Evolutionary conservation across 2,329 filamentous ascomycete species (phyloP).

Genomic region (Alternaria sp.): DNA sequence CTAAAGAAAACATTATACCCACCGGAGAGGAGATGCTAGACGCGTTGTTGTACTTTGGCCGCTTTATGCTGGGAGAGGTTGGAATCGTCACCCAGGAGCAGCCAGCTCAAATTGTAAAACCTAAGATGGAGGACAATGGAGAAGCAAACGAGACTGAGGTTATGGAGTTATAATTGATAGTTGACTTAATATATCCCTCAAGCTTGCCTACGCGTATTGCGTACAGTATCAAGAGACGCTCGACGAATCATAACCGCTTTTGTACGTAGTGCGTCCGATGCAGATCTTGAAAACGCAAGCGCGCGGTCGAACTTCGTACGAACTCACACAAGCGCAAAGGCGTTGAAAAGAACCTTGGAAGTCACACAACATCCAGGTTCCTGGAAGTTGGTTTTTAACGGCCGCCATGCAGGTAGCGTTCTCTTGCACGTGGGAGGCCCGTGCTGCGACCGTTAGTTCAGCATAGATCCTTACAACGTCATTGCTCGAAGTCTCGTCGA

Average conservation of each 20-base stretch:
- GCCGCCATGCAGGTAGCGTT: conserved; percentile 13
- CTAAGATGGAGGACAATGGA: background rate
- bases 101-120: background rate
- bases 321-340: conserved; percentile 1
- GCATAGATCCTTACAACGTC: conserved; percentile 23
- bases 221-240: background rate
- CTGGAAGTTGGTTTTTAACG: conserved; percentile 16
- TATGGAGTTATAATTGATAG: conserved; percentile 12
- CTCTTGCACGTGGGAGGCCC: conserved; percentile 18
- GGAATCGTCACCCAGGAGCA: conserved; percentile 32
- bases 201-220: background rate
- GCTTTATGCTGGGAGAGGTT: conserved; percentile 70
- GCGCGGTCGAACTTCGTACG: background rate
- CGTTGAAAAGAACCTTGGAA: background rate
- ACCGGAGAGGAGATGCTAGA: conserved; percentile 88
- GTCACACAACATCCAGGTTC: conserved; percentile 2
- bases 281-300: background rate
- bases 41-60: conserved; percentile 83
- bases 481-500: conserved; percentile 26
- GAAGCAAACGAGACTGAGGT: conserved; percentile 2
- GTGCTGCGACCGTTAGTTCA: conserved; percentile 15
- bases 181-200: background rate
- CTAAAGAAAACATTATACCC: conserved; percentile 85
- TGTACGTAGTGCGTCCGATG: background rate
- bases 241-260: background rate